A percentile compares a stretch with the other conserved stretches of the same genome.
These are phyloP conservation scores for Cadophora sp. DNA, from an alignment of 2,329 filamentous ascomycete genomes.

Conservation along the genomic window DNA sequence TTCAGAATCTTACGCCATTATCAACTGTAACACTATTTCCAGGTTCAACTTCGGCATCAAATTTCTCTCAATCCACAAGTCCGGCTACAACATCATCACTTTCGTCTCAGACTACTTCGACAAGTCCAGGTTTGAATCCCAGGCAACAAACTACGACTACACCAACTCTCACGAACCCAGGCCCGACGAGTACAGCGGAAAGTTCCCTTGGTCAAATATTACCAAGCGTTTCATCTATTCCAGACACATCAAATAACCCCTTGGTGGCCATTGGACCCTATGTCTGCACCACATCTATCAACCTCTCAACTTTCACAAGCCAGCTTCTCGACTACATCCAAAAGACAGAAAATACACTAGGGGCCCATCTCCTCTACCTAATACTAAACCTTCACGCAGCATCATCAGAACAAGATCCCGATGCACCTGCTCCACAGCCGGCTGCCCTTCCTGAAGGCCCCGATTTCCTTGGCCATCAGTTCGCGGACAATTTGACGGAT, in stretches of 20 bases:
- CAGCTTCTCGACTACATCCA: constrained; percentile 60
- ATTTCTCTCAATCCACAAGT: constrained; percentile 6
- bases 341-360: constrained; percentile 59
- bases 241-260: constrained; percentile 38
- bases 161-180: background rate
- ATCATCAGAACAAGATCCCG: constrained; percentile 50
- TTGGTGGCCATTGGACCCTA: constrained; percentile 58
- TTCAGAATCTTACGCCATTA: constrained; percentile 34
- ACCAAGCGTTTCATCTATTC: constrained; percentile 30
- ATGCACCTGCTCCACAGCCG: constrained; percentile 50
- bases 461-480: constrained; percentile 54
- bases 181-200: constrained; percentile 7
- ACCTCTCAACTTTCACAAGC: constrained; percentile 56
- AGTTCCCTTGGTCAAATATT: constrained; percentile 31
- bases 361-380: constrained; percentile 59
- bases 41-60: constrained; percentile 25
- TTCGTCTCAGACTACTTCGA: constrained; percentile 1
- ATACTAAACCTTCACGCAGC: constrained; percentile 67
- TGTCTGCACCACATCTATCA: constrained; percentile 60
- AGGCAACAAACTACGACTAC: constrained; percentile 9
- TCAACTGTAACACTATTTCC: constrained; percentile 38
- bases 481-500: constrained; percentile 55
- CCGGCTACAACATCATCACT: background rate
- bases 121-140: constrained; percentile 4
- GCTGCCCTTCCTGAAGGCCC: constrained; percentile 52